Percentiles rank a stretch among this genome's conserved stretches.
These are phyloP conservation scores for Epichloe bromicola DNA, from an alignment of 2,329 filamentous ascomycete species.

Conservation along the genomic window DNA sequence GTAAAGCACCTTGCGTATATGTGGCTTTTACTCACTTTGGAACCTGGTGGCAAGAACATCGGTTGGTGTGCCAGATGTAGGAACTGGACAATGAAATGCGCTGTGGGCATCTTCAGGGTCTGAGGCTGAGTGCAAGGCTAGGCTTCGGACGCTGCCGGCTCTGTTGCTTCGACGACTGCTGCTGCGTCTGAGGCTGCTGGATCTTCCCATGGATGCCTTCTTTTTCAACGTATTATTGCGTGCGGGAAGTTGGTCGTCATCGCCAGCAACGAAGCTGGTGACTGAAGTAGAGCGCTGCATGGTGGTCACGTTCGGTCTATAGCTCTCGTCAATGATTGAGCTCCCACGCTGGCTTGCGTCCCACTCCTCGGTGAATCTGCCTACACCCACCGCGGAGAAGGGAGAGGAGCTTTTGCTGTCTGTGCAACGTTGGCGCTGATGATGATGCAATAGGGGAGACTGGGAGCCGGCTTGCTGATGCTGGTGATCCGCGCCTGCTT, in stretches of 20 bases:
- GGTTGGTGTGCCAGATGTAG: conserved; percentile 75
- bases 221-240: conserved; percentile 73
- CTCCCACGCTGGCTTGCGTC: conserved; percentile 54
- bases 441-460: conserved; percentile 10
- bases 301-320: conserved; percentile 12
- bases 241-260: conserved; percentile 28
- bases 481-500: conserved; percentile 6
- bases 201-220: conserved; percentile 64
- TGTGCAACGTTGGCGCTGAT: conserved; percentile 10
- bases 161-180: conserved; percentile 69
- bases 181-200: conserved; percentile 63
- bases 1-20: neutral
- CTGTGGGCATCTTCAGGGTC: conserved; percentile 64
- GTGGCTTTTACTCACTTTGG: conserved; percentile 49
- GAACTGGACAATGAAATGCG: conserved; percentile 81
- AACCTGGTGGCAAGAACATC: conserved; percentile 80
- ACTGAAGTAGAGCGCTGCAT: conserved; percentile 52
- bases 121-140: conserved; percentile 55
- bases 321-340: conserved; percentile 42
- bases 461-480: conserved; percentile 2
- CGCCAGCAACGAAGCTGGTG: conserved; percentile 37
- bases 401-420: neutral
- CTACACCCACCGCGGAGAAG: conserved; percentile 9
- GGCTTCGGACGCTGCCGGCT: conserved; percentile 75
- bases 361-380: conserved; percentile 58